Evolutionary conservation across 768 basidiomycete species (phyloP).

Genomic region (Astraeus odoratus): DNA sequence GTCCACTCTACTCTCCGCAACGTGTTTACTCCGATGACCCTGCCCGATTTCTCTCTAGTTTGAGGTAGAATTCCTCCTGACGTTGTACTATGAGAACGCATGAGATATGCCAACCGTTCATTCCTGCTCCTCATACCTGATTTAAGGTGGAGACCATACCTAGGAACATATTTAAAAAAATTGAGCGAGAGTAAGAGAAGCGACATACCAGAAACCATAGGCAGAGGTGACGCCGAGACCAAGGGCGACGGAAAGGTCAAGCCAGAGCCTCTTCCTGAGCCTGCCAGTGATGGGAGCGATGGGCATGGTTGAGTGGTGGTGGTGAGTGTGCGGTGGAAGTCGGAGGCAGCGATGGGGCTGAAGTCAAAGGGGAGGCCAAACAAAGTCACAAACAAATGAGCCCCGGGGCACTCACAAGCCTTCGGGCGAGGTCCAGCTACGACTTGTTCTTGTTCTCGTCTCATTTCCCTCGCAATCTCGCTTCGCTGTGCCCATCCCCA

Average conservation of each 20-base stretch:
- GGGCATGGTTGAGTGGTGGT: conserved; percentile 56
- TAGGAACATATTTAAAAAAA: conserved; percentile 25
- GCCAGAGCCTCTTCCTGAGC: conserved; percentile 89
- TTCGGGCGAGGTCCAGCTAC: conserved; percentile 2
- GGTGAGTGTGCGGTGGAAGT: conserved; percentile 21
- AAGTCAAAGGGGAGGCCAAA: conserved; percentile 18
- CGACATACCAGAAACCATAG: conserved; percentile 78
- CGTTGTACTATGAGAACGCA: conserved; percentile 51
- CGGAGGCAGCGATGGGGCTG: conserved; percentile 18
- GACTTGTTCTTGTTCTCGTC: not conserved
- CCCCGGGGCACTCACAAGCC: no score
- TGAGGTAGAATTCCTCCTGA: conserved; percentile 83
- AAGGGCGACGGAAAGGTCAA: conserved; percentile 68
- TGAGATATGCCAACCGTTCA: conserved; percentile 5
- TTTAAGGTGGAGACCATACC: conserved; percentile 82
- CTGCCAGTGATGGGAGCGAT: conserved; percentile 91
- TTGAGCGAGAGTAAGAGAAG: not conserved
- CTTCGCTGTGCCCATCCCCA: not conserved
- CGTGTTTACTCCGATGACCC: conserved; percentile 4
- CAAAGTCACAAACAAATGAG: conserved; percentile 28
- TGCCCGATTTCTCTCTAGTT: conserved; percentile 58
- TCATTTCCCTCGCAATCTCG: no score
- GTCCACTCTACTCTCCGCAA: not conserved
- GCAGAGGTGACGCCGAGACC: conserved; percentile 71
- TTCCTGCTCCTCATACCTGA: conserved; percentile 41